Percentiles rank a stretch among this genome's conserved stretches.
Evolutionary conservation across 2,329 filamentous ascomycete genomes (phyloP).

Genomic region (Rhynchosporium secalis): DNA sequence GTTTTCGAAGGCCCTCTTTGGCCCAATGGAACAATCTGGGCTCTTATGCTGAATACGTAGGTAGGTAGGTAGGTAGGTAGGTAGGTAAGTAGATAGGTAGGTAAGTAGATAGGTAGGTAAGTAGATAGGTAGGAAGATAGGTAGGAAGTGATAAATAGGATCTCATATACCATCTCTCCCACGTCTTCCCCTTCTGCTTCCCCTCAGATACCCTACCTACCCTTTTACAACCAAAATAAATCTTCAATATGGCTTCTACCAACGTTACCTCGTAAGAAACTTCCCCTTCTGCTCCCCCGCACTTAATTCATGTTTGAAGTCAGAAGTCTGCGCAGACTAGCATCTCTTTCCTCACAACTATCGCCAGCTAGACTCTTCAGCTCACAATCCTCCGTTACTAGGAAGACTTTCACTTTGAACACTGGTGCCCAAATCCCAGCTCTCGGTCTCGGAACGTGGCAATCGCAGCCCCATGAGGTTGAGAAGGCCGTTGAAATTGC

Average conservation of each 20-base stretch:
- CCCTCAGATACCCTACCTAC: neutral
- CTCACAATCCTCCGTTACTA: conserved; percentile 29
- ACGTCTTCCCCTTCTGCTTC: neutral
- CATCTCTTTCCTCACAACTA: conserved; percentile 26
- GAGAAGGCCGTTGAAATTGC: conserved; percentile 70
- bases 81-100: neutral
- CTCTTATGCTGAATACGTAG: neutral
- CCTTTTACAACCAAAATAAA: neutral
- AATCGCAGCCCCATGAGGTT: conserved; percentile 67
- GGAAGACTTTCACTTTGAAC: conserved; percentile 67
- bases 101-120: neutral
- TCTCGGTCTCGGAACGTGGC: conserved; percentile 78
- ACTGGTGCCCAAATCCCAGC: conserved; percentile 77
- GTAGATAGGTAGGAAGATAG: too few species aligned
- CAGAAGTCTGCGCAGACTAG: conserved; percentile 38
- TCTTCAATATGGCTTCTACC: conserved; percentile 37
- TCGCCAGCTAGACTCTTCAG: conserved; percentile 18
- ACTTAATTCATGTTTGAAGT: conserved; percentile 27
- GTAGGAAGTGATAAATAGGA: conserved; percentile 25
- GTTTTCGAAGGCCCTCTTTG: conserved; percentile 11
- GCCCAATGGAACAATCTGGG: conserved; percentile 14
- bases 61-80: neutral
- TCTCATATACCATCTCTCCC: conserved; percentile 16
- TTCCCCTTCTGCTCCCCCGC: conserved; percentile 17
- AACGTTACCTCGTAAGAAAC: conserved; percentile 37